These are phyloP conservation scores for Neonectria faginata DNA, from an alignment of 2,329 filamentous ascomycete species.

Conservation along the genomic window DNA sequence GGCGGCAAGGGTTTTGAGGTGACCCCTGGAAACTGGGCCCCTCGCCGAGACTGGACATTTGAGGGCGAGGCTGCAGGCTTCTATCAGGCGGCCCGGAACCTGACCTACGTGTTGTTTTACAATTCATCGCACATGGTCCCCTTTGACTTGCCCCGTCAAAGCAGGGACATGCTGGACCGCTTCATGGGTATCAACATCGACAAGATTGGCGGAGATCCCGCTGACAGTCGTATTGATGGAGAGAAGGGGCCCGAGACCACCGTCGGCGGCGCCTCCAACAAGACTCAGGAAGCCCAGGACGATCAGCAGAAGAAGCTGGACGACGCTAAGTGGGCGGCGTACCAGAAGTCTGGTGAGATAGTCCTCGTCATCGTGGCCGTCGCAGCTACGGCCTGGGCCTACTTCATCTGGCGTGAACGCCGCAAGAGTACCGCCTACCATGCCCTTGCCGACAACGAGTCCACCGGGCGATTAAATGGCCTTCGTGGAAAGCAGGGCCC, in stretches of 20 bases:
- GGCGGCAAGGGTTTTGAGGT: conserved; percentile 91
- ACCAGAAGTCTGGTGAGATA: conserved; percentile 87
- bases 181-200: conserved; percentile 95
- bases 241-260: conserved; percentile 83
- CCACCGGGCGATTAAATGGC: conserved; percentile 55
- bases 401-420: conserved; percentile 73
- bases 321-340: conserved; percentile 88
- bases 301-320: conserved; percentile 76
- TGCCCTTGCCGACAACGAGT: conserved; percentile 58
- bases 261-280: conserved; percentile 75
- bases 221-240: conserved; percentile 85
- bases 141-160: conserved; percentile 88
- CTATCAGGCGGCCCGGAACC: conserved; percentile 93
- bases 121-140: conserved; percentile 99
- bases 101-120: conserved; percentile 96
- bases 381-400: conserved; percentile 79
- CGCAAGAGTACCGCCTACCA: conserved; percentile 67
- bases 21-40: conserved; percentile 87
- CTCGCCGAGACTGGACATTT: conserved; percentile 93
- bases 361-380: conserved; percentile 85
- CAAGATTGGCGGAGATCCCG: conserved; percentile 83
- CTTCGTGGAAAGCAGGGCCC: conserved; percentile 60
- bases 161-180: conserved; percentile 95
- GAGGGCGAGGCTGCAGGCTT: conserved; percentile 89
- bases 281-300: conserved; percentile 65